phyloP scores from a whole-genome alignment of 306 rosid species.

The Arachis hypogaea region DNA sequence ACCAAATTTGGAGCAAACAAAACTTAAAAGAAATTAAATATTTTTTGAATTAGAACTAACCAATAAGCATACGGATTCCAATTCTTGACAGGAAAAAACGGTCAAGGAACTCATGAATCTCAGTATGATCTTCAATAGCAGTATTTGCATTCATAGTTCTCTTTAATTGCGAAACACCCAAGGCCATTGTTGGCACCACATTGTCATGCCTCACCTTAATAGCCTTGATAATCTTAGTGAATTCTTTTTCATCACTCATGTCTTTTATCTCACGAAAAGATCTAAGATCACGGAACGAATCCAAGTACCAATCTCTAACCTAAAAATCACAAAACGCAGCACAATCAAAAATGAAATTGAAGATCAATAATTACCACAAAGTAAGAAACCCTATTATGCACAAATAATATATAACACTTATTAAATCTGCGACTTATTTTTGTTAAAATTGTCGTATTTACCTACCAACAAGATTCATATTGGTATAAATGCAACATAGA shows the following conservation, averaged over 20 bases:
- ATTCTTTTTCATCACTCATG: slow-evolving; percentile 58
- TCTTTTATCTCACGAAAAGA: slow-evolving; percentile 64
- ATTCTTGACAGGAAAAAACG: slow-evolving; percentile 87
- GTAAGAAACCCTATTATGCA: too few relatives aligned
- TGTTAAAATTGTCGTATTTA: too few relatives aligned
- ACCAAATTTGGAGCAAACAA: background rate
- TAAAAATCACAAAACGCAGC: background rate
- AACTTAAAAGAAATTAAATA: slow-evolving; percentile 1
- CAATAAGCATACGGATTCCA: slow-evolving; percentile 85
- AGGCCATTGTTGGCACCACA: slow-evolving; percentile 79
- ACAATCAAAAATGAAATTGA: background rate
- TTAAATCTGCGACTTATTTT: too few relatives aligned
- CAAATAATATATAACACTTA: too few relatives aligned
- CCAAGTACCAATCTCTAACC: slow-evolving; percentile 89
- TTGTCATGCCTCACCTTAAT: slow-evolving; percentile 84
- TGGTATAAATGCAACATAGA: too few relatives aligned
- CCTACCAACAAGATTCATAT: too few relatives aligned
- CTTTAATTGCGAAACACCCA: slow-evolving; percentile 78
- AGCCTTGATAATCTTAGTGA: slow-evolving; percentile 77
- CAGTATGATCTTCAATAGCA: slow-evolving; percentile 53
- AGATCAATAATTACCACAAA: background rate
- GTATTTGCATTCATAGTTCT: slow-evolving; percentile 43
- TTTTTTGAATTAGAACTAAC: slow-evolving; percentile 38
- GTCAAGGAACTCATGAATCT: slow-evolving; percentile 74
- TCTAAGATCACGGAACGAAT: slow-evolving; percentile 75